Conservation (phyloP, 805 yeast genomes). For the Maudiozyma pseudohumilis region DNA sequence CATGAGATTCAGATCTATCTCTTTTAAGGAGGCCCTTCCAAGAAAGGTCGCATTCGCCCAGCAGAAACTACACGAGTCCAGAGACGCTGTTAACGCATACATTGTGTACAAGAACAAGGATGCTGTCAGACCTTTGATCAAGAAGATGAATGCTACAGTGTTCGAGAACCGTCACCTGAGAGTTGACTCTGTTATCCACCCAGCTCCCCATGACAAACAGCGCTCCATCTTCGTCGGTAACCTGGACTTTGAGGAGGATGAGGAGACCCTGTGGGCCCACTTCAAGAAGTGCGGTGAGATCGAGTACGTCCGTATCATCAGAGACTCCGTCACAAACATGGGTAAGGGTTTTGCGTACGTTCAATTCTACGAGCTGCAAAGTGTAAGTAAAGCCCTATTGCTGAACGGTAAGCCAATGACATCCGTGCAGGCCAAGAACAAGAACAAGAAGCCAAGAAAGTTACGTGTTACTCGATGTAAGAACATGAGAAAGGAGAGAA, state of each 20-base stretch:
- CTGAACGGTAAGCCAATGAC: conserved; percentile 56
- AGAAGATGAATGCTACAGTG: conserved; percentile 52
- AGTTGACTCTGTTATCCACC: conserved; percentile 90
- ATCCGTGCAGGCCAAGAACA: conserved; percentile 25
- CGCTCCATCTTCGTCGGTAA: conserved; percentile 88
- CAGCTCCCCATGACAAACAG: conserved; percentile 73
- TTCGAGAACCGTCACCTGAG: conserved; percentile 70
- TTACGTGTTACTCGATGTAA: conserved; percentile 72
- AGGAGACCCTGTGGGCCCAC: conserved; percentile 79
- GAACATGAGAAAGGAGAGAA: conserved; percentile 25
- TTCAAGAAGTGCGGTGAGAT: conserved; percentile 62
- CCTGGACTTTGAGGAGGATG: conserved; percentile 84
- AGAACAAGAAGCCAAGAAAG: conserved; percentile 38
- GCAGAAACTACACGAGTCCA: conserved; percentile 62
- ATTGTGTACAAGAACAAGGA: conserved; percentile 60
- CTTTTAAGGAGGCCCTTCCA: conserved; percentile 79
- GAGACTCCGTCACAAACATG: conserved; percentile 87
- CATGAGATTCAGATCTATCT: conserved; percentile 83
- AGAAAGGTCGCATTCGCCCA: conserved; percentile 84
- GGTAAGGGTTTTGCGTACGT: conserved; percentile 98
- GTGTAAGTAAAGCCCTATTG: conserved; percentile 73
- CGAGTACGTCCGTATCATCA: conserved; percentile 79
- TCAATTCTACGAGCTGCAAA: conserved; percentile 66
- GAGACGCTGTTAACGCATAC: conserved; percentile 83
- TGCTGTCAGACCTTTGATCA: conserved; percentile 27